phyloP scores from a whole-genome alignment of 139 green algal genomes.

The Coccomyxa sp. region DNA sequence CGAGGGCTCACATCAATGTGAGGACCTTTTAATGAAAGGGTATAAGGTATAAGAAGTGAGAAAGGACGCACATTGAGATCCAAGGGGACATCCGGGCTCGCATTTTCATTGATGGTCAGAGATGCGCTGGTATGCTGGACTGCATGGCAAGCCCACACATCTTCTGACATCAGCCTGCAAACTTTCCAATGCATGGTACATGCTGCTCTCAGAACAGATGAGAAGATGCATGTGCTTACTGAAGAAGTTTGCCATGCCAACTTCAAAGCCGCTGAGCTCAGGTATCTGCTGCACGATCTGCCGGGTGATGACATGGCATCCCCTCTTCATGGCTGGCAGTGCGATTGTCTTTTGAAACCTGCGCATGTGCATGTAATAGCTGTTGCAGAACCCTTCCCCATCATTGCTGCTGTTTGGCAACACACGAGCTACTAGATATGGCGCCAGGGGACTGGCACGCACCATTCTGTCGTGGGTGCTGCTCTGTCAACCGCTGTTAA shows the following conservation, averaged over 20 bases:
- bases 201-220: not conserved
- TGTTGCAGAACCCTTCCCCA: too few species aligned
- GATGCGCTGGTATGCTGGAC: slow-evolving; percentile 64
- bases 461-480: slow-evolving; percentile 6
- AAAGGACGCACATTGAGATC: slow-evolving; percentile 50
- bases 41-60: not conserved
- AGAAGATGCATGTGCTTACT: slow-evolving; percentile 26
- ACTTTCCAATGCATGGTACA: not conserved
- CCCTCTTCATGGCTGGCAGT: slow-evolving; percentile 30
- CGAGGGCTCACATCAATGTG: not conserved
- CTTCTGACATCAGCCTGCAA: not conserved
- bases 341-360: slow-evolving; percentile 20
- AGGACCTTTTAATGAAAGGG: not conserved
- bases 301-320: slow-evolving; percentile 72
- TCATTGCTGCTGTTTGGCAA: too few species aligned
- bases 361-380: not conserved
- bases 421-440: too few species aligned
- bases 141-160: slow-evolving; percentile 9
- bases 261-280: slow-evolving; percentile 53
- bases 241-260: slow-evolving; percentile 75
- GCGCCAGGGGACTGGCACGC: not conserved
- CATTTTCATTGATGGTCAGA: slow-evolving; percentile 76
- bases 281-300: slow-evolving; percentile 49
- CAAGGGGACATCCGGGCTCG: slow-evolving; percentile 51
- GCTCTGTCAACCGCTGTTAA: slow-evolving; percentile 1